Conservation (phyloP, 305 asterid species). For the Withania somnifera region DNA sequence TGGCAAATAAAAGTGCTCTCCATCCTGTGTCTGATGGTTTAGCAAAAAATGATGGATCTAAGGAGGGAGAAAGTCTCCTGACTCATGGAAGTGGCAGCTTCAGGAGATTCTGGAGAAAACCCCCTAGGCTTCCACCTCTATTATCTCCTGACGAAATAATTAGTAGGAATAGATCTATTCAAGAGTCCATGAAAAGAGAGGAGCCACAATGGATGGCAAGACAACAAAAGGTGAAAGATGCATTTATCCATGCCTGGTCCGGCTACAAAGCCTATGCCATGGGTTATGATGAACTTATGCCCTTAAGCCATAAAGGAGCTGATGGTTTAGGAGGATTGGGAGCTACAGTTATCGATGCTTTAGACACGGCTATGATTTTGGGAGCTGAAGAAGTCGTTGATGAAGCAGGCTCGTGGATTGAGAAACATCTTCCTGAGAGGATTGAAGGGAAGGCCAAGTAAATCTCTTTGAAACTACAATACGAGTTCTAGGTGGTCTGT, state of each 20-base stretch:
- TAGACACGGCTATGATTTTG: slow-evolving; percentile 96
- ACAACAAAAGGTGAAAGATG: slow-evolving; percentile 67
- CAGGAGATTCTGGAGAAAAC: slow-evolving; percentile 64
- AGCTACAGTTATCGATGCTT: slow-evolving; percentile 88
- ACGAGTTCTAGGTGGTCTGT: slow-evolving; percentile 81
- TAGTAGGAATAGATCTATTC: slow-evolving; percentile 34
- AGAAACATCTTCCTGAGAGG: slow-evolving; percentile 57
- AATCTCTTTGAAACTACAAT: slow-evolving; percentile 93
- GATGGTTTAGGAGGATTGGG: slow-evolving; percentile 95
- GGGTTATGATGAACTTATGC: slow-evolving; percentile 98
- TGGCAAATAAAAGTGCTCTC: slow-evolving; percentile 36
- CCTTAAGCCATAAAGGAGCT: slow-evolving; percentile 62
- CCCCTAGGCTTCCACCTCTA: slow-evolving; percentile 80
- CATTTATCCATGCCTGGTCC: slow-evolving; percentile 92
- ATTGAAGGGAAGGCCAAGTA: slow-evolving; percentile 66
- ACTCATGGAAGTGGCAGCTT: slow-evolving; percentile 41
- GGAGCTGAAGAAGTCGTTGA: slow-evolving; percentile 57
- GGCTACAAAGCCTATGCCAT: slow-evolving; percentile 66
- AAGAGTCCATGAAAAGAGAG: slow-evolving; percentile 17
- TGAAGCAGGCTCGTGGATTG: slow-evolving; percentile 93
- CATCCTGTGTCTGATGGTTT: slow-evolving; percentile 25
- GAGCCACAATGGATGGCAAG: slow-evolving; percentile 55
- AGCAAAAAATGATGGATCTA: slow-evolving; percentile 28
- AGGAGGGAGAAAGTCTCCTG: slow-evolving; percentile 31
- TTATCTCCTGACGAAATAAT: slow-evolving; percentile 78